Conservation (phyloP, 1,139 yeast species). For the Schwanniomyces etchellsii region DNA sequence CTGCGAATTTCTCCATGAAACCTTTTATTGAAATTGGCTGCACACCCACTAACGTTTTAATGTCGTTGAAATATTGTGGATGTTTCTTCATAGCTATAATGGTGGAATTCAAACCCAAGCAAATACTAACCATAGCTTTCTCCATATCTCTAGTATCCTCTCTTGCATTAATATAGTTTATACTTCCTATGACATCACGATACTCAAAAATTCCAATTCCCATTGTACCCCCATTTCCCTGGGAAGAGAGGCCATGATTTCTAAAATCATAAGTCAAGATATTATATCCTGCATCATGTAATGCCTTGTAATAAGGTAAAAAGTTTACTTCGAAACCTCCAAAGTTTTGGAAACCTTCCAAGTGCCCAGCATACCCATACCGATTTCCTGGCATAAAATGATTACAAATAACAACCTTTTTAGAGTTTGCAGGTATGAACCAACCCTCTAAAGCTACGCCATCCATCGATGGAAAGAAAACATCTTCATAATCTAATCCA, state of each 20-base stretch:
- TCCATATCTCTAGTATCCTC: conserved; percentile 5
- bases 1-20: conserved; percentile 1
- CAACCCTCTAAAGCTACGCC: conserved; percentile 6
- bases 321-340: conserved; percentile 7
- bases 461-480: conserved; percentile 5
- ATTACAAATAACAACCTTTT: conserved; percentile 4
- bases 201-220: conserved; percentile 5
- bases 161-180: conserved; percentile 4
- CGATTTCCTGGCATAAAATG: conserved; percentile 6
- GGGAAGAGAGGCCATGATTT: conserved; percentile 2
- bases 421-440: conserved; percentile 5
- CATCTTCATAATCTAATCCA: conserved; percentile 4
- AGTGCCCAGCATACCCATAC: conserved; percentile 5
- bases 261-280: conserved; percentile 6
- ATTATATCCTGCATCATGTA: conserved; percentile 6
- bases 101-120: conserved; percentile 5
- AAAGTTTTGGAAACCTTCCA: conserved; percentile 2
- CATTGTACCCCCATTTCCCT: conserved; percentile 5
- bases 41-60: conserved; percentile 2
- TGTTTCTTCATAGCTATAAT: conserved; percentile 3
- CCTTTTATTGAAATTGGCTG: conserved; percentile 5
- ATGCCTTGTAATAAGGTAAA: conserved; percentile 4
- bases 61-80: conserved; percentile 5
- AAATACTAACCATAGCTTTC: conserved; percentile 4
- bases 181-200: conserved; percentile 6